Base-by-base conservation (phyloP, 2,329 filamentous ascomycete genomes). In the Colletotrichum horii region DNA sequence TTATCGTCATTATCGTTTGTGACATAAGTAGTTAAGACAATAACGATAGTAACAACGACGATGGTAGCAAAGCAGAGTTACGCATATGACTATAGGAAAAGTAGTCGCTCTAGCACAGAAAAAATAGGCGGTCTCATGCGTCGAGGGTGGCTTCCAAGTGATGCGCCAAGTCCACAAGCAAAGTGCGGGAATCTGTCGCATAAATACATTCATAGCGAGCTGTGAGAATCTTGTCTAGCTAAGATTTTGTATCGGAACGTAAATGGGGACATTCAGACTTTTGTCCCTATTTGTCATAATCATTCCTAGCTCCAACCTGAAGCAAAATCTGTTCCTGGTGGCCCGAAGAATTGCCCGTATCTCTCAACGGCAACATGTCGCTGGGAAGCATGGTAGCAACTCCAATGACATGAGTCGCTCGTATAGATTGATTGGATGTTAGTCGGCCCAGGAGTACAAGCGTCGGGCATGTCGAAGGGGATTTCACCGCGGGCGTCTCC, bases 281-380 rank as follows among this genome's bases (percentile, higher is more conserved):
- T 52, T 0, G 43, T 52, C n/a, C 3, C n/a, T 22, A 0, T 52
- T 11, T 52, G 0, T 52, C n/a, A 0, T 22, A 14, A 12, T 52
- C n/a, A 52, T 14, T 22, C 19, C 43, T 11, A 52, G n/a, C n/a
- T 1, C 43, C 0, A 52, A 14, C 11, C n/a, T 22, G 6, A 1
- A 8, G 6, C 11, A 22, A 52, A 52, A 52, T 4, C 43, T 11
- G 1, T 22, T 52, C 14, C n/a, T 3, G 11, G 24, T n/a, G 43
- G n/a, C 1, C n/a, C n/a, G n/a, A 48, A 14, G n/a, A 0, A 22
- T 22, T 1, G 19, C n/a, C 1, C 11, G 19, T 0, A 1, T 12
- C 19, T 14, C 0, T 12, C 19, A 22, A 4, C 43, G n/a, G 43
- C n/a, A 14, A 52, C n/a, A 22, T 52, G n/a, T 52, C 0, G 43